Conservation (phyloP, 2,329 filamentous ascomycete genomes). For the Penicillium sp. region DNA sequence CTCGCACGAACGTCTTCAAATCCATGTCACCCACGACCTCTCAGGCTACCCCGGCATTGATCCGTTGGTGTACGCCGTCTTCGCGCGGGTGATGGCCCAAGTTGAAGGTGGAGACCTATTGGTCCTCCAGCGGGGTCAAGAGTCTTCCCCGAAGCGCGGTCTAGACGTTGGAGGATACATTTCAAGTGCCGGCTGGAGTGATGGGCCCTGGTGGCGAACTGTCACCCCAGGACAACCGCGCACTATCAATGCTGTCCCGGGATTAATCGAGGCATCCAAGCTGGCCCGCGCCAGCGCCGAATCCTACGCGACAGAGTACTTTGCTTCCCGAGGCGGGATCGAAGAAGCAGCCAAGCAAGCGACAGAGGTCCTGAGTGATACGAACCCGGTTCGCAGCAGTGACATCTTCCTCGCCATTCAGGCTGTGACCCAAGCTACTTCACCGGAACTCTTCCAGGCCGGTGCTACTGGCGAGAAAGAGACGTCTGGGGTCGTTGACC, state of each 20-base stretch:
- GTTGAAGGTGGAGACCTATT: constrained; percentile 94
- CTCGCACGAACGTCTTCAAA: constrained; percentile 91
- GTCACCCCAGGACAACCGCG: constrained; percentile 56
- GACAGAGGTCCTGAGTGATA: constrained; percentile 70
- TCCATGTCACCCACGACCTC: constrained; percentile 95
- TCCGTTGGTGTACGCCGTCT: constrained; percentile 83
- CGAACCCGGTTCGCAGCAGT: constrained; percentile 83
- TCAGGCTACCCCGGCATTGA: constrained; percentile 91
- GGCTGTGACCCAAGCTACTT: constrained; percentile 63
- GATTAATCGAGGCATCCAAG: constrained; percentile 81
- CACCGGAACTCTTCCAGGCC: constrained; percentile 62
- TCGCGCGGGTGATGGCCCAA: constrained; percentile 96
- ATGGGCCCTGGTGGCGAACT: constrained; percentile 90
- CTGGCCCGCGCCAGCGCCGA: constrained; percentile 85
- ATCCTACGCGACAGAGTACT: constrained; percentile 79
- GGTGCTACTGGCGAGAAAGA: constrained; percentile 42
- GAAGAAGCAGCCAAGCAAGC: constrained; percentile 74
- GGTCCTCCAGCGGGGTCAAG: constrained; percentile 87
- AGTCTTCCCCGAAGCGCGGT: constrained; percentile 64
- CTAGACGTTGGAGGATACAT: constrained; percentile 39
- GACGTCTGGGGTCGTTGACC: constrained; percentile 32
- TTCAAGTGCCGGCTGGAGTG: constrained; percentile 63
- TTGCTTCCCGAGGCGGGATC: constrained; percentile 68
- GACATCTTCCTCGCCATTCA: constrained; percentile 96
- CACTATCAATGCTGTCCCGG: constrained; percentile 72